Base-by-base conservation (phyloP, 441 rosid species). In the Mallotus repandus region DNA sequence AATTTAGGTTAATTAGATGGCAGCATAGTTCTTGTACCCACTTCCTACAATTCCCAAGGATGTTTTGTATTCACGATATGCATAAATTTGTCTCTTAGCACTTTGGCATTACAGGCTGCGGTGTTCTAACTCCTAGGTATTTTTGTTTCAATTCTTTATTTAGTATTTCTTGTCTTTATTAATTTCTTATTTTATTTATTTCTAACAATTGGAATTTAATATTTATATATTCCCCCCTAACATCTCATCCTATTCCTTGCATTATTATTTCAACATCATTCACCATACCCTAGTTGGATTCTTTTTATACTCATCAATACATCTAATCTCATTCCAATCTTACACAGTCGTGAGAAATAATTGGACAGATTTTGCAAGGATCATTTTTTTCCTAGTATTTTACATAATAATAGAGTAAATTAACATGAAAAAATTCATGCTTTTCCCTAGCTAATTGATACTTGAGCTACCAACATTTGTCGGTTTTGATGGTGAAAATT, bases 81-180 rank as follows among this genome's bases (percentile, higher is more conserved):
- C 38, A 73, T 15, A 7, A 68, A 68, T 76, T 81, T 84, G 86
- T 83, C 82, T 49, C 61, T 58, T 79, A 69, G 80, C 79, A 67
- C 65, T 83, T 84, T 81, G 85, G 80, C 81, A 78, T 60, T 78
- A 71, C 77, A 72, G 75, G 69, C 77, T 68, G 77, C 76, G 73
- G 68, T 76, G 69, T 69, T 84, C 82, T 83, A 86, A 83, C 86
- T 83, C 81, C 84, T 63, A 80, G 79, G 82, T 63, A 68, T 70
- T 25, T 25, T 25, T 25, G 53, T 62, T 71, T 70, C 49, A 56
- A 68, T 54, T 49, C 69, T 54, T 66, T 50, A 32, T 66, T 53
- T 61, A 49, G 66, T 67, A 60, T 53, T 49, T 74, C 61, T 55
- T 61, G 63, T 77, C 64, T 76, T 64, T 76, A 13, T 48, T 9